Evolutionary conservation across 2,329 filamentous ascomycete genomes (phyloP).

Genomic region (Colletotrichum sp.): DNA sequence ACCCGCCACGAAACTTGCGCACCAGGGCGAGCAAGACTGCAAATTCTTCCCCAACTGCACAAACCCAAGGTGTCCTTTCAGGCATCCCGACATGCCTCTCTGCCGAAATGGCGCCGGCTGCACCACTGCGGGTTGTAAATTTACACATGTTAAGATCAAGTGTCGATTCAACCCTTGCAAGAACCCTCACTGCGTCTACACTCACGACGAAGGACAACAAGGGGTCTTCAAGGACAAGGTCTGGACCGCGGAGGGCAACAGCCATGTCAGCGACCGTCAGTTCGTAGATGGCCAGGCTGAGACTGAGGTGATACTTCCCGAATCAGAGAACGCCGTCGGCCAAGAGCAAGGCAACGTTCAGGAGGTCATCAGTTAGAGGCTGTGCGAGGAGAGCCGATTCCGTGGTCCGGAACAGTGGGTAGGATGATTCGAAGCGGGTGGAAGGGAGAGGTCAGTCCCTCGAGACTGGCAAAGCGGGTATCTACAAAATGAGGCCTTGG

Average conservation of each 20-base stretch:
- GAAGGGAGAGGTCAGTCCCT: not conserved
- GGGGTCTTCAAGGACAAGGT: constrained; percentile 87
- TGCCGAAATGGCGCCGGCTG: constrained; percentile 94
- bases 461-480: not conserved
- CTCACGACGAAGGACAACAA: constrained; percentile 89
- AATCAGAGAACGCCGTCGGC: constrained; percentile 38
- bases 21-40: constrained; percentile 86
- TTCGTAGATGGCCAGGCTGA: constrained; percentile 75
- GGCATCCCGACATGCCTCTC: constrained; percentile 83
- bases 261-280: constrained; percentile 86
- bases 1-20: constrained; percentile 78
- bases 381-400: not conserved
- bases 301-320: constrained; percentile 77
- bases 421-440: not conserved
- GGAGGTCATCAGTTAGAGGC: constrained; percentile 37
- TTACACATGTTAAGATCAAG: constrained; percentile 82
- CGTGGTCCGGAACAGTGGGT: not conserved
- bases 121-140: constrained; percentile 81
- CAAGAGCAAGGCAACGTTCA: constrained; percentile 43
- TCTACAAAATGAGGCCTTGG: not conserved
- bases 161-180: constrained; percentile 94
- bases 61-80: constrained; percentile 86
- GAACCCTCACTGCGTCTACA: constrained; percentile 86
- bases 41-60: constrained; percentile 92
- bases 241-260: constrained; percentile 73